Conservation (phyloP, 2,329 filamentous ascomycete species). For the Verticillium dahliae region DNA sequence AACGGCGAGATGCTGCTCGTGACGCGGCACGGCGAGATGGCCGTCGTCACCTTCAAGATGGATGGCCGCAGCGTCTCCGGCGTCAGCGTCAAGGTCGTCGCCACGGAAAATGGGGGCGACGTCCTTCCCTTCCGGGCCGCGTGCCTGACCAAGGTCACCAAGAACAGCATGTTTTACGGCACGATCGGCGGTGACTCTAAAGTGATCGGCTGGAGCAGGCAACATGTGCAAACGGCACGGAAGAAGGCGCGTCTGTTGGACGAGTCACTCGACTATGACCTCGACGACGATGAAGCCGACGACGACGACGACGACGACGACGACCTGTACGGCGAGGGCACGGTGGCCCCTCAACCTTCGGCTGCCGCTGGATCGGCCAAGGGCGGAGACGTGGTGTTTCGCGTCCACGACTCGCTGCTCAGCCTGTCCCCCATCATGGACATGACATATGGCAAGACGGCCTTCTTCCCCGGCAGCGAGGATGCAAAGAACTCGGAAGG, state of each 20-base stretch:
- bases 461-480: constrained; percentile 34
- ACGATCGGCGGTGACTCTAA: constrained; percentile 78
- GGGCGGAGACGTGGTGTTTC: constrained; percentile 63
- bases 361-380: constrained; percentile 35
- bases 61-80: constrained; percentile 90
- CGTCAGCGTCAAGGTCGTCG: constrained; percentile 63
- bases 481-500: constrained; percentile 35
- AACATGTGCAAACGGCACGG: constrained; percentile 52
- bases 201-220: constrained; percentile 72
- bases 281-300: constrained; percentile 40
- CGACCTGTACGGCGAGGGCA: constrained; percentile 45
- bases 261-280: constrained; percentile 42
- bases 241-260: constrained; percentile 57
- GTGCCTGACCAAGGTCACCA: constrained; percentile 62
- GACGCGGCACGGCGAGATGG: constrained; percentile 67
- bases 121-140: constrained; percentile 58
- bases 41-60: constrained; percentile 73
- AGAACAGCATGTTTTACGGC: constrained; percentile 72
- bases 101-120: constrained; percentile 54
- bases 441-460: constrained; percentile 59
- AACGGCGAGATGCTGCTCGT: constrained; percentile 81
- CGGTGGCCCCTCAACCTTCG: constrained; percentile 22
- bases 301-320: constrained; percentile 56
- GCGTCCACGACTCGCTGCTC: constrained; percentile 67
- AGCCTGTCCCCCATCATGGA: constrained; percentile 77